Base-by-base conservation (phyloP, 345 rosid genomes). In the Laguncularia racemosa region DNA sequence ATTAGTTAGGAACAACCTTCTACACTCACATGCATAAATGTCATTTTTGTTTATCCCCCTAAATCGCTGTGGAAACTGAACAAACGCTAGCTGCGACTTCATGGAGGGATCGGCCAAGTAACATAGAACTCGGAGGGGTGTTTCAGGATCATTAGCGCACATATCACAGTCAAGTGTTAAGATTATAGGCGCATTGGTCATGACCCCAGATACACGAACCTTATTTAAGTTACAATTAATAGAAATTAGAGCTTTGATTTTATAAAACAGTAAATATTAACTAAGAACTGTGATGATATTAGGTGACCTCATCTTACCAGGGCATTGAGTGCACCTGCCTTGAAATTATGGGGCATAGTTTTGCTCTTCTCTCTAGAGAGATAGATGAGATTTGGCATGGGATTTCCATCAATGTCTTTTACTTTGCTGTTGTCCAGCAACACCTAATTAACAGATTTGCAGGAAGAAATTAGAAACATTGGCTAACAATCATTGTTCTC, bases 261-360 rank as follows among this genome's bases (percentile, higher is more conserved):
- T 4, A 33, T 33, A 10, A 33, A 33, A 33, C 40, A 33, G 11
- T 33, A 33, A n/a, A 33, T 33, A 7, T 33, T 7, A 33, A 33
- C 40, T 33, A 33, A 33, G 4, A 33, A 33, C 9, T 33, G 1
- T 7, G 40, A 33, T 9, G 40, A 7, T 33, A 33, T 33, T 33
- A 4, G 40, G 40, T 15, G 21, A 50, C 3, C 1, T 50, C 11
- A 17, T 15, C 14, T 52, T 55, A 60, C 66, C 60, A 87, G 55
- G 11, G 66, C 74, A 57, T 90, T 90, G 23, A 90, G 88, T 65
- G 97, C 97, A 50, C 97, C 97, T 12, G 87, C 93, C 70, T 90
- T 90, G 64, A 73, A 90, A 59, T 84, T 67, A 67, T 90, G 95
- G 13, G 62, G 74, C 26, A 71, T 70, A 23, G 64, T 63, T 55